Evolutionary conservation across 2,329 filamentous ascomycete species (phyloP), one percentile per base, ranked within the genome.

Genomic region (Penicillium sp.): DNA sequence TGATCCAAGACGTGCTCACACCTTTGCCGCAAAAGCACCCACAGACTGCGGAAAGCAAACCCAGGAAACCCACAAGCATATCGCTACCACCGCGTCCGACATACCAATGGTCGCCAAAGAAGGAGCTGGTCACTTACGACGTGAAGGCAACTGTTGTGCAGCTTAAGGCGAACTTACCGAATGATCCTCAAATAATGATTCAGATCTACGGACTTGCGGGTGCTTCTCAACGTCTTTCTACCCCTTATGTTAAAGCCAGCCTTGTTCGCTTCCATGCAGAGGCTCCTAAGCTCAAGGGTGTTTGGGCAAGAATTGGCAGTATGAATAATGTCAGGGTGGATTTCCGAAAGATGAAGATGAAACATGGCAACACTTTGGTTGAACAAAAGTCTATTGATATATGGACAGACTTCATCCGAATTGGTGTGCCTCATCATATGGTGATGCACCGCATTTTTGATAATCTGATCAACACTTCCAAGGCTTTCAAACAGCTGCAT

Each of bases 401-500:
- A 9, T 86, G 85, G 38, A 84, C 89, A 0, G 94, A 97, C 63
- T 91, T 92, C 10, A 89, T 97, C 58, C 87, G 94, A 12, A 72
- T 97, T 42, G 91, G 88, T 6, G 87, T 99, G 11, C 94, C 95
- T 1, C 91, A 97, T 73, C 91, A 96, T 65, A 84, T 99, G 64
- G 85, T 95, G 25, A 83, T 97, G 67, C 89, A 94, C 73, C 88
- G 88, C 58, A 88, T 99, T 58, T 89, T 93, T n/a, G 94, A 99
- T 75, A 99, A 97, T 67, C 79, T 95, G 49, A 85, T 90, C 64
- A 99, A 97, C 66, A 86, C 90, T 0, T 77, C 89, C 62, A 99
- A 99, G 73, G 89, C 92, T 1, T 85, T 88, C 16, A 83, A 93
- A 69, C 94, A 99, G 68, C 82, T 99, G n/a, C 89, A 95, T 61